Conservation (phyloP, 1,284 basidiomycete species). For the Ustilago sp. region DNA sequence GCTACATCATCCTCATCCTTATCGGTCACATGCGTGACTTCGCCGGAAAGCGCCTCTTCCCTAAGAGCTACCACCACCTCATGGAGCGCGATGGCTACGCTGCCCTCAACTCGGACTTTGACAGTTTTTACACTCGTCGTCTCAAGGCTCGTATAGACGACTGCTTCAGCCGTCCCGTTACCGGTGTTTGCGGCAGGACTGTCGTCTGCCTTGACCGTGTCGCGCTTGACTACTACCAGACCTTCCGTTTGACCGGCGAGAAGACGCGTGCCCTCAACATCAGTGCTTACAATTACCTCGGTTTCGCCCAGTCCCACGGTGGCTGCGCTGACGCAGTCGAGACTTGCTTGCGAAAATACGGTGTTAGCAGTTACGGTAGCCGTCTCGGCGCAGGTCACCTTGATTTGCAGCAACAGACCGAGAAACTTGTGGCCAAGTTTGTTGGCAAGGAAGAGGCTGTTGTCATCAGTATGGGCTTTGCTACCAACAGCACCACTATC, state of each 20-base stretch:
- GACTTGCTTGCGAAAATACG: constrained; percentile 70
- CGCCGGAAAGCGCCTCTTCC: constrained; percentile 85
- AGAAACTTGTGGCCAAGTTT: constrained; percentile 89
- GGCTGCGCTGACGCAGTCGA: constrained; percentile 94
- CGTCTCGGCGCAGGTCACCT: constrained; percentile 85
- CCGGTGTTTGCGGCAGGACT: constrained; percentile 94
- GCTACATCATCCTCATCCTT: constrained; percentile 74
- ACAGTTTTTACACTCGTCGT: constrained; percentile 97
- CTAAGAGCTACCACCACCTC: constrained; percentile 79
- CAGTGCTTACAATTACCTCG: constrained; percentile 99
- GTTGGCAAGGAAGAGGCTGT: constrained; percentile 88
- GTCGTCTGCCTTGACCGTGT: constrained; percentile 87
- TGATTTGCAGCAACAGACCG: constrained; percentile 84
- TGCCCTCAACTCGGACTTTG: constrained; percentile 96
- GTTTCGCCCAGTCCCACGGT: constrained; percentile 93
- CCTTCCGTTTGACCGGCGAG: constrained; percentile 82
- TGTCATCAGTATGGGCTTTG: constrained; percentile 96
- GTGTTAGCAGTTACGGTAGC: constrained; percentile 81
- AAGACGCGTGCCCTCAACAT: constrained; percentile 91
- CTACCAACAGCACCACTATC: constrained; percentile 95
- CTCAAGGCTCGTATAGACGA: constrained; percentile 94
- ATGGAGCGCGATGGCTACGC: constrained; percentile 76
- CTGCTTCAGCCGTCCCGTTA: constrained; percentile 92
- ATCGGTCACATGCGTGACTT: constrained; percentile 95
- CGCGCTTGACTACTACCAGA: constrained; percentile 84